Conservation (phyloP, 2,329 filamentous ascomycete genomes). For the Karstenula rhodostoma region DNA sequence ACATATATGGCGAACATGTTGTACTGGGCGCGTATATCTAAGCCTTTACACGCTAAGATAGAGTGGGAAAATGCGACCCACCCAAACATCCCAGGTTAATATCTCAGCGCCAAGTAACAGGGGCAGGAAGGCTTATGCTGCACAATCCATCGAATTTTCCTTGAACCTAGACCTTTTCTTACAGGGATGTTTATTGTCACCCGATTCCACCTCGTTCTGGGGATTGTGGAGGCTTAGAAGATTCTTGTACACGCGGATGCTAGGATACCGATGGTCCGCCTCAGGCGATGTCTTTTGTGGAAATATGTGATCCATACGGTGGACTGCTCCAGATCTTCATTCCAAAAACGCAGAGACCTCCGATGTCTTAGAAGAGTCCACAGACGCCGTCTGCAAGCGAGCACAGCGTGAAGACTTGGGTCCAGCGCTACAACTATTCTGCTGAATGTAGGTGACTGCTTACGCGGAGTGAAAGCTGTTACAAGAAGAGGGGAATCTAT, state of each 20-base stretch:
- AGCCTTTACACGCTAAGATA: background rate
- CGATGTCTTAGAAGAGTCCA: conserved; percentile 2
- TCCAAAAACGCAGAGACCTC: background rate
- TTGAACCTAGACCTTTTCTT: background rate
- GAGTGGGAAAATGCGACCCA: background rate
- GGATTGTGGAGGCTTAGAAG: background rate
- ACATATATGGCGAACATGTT: background rate
- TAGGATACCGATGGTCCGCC: background rate
- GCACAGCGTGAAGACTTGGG: background rate
- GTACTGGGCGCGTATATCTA: background rate
- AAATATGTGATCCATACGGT: background rate
- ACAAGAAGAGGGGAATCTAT: background rate
- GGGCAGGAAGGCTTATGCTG: background rate
- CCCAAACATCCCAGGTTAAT: background rate
- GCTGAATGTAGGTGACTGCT: background rate
- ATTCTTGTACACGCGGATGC: background rate
- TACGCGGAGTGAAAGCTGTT: background rate
- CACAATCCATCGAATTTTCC: background rate
- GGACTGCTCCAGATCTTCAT: background rate
- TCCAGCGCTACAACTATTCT: background rate
- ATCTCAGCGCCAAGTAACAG: background rate
- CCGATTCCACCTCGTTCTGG: background rate
- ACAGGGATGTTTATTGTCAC: background rate
- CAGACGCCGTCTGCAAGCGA: conserved; percentile 1
- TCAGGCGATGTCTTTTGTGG: background rate